Evolutionary conservation across 2,329 filamentous ascomycete species (phyloP).

Genomic region (Rhinocladiella mackenziei): DNA sequence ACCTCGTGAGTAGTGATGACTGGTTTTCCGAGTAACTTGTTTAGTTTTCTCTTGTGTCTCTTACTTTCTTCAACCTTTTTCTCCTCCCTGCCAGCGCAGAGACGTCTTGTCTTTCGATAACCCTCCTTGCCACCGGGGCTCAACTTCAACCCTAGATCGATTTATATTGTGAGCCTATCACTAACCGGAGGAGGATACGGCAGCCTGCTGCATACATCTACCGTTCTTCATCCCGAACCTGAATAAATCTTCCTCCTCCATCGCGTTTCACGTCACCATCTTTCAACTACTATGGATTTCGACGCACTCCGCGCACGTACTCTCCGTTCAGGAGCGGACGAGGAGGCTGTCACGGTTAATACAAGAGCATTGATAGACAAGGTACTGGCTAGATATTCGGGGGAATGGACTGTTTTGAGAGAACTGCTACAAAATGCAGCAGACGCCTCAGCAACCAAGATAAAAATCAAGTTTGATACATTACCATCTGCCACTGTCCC

Average conservation of each 20-base stretch:
- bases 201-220: not conserved
- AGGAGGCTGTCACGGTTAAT: conserved; percentile 97
- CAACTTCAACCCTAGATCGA: not conserved
- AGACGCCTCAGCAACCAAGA: conserved; percentile 84
- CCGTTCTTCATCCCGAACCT: not conserved
- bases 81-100: not conserved
- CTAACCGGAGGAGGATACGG: not conserved
- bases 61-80: conserved; percentile 9
- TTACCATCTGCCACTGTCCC: conserved; percentile 75
- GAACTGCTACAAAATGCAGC: conserved; percentile 98
- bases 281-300: conserved; percentile 42
- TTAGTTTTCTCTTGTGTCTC: not conserved
- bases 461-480: conserved; percentile 89
- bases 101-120: conserved; percentile 2
- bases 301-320: conserved; percentile 76
- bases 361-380: conserved; percentile 96
- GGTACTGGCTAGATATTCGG: conserved; percentile 90
- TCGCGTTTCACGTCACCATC: not conserved
- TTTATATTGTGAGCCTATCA: not conserved
- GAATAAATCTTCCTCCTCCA: not conserved
- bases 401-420: conserved; percentile 83
- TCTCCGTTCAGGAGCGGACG: conserved; percentile 78
- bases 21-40: not conserved
- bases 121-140: conserved; percentile 11
- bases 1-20: too few relatives aligned